These are phyloP conservation scores for Elaeis guineensis DNA, from an alignment of 176 grass and related monocot species.

Conservation along the genomic window DNA sequence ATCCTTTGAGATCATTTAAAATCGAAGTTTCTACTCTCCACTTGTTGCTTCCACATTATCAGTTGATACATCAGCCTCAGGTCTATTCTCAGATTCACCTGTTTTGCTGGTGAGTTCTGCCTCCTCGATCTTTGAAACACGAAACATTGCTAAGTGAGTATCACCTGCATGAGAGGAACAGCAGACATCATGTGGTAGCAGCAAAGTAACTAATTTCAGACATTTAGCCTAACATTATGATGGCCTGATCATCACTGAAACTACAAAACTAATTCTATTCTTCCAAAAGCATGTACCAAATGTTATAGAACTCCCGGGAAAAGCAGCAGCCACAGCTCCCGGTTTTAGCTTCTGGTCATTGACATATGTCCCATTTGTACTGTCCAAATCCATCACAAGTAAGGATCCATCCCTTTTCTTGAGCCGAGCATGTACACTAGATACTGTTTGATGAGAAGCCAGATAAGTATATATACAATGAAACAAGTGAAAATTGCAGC, in stretches of 20 bases:
- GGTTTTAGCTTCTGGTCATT: conserved; percentile 55
- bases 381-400: conserved; percentile 66
- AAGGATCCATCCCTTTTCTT: conserved; percentile 55
- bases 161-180: conserved; percentile 31
- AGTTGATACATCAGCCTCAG: conserved; percentile 17
- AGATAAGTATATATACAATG: too few relatives aligned
- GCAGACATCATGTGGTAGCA: background rate
- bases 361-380: conserved; percentile 84
- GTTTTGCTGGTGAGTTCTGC: conserved; percentile 14
- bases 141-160: conserved; percentile 62
- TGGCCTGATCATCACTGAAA: background rate
- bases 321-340: conserved; percentile 23
- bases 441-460: conserved; percentile 29
- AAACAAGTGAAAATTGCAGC: too few relatives aligned
- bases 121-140: conserved; percentile 26
- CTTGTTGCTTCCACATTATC: conserved; percentile 17
- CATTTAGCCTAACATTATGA: background rate
- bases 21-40: too few relatives aligned
- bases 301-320: conserved; percentile 40
- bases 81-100: conserved; percentile 4
- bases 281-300: conserved; percentile 34
- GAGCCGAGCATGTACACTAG: conserved; percentile 52
- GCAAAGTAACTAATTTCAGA: background rate
- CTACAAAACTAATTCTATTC: background rate
- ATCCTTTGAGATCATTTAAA: too few relatives aligned